Conservation (phyloP, 768 basidiomycete genomes). For the Chiua virens region DNA sequence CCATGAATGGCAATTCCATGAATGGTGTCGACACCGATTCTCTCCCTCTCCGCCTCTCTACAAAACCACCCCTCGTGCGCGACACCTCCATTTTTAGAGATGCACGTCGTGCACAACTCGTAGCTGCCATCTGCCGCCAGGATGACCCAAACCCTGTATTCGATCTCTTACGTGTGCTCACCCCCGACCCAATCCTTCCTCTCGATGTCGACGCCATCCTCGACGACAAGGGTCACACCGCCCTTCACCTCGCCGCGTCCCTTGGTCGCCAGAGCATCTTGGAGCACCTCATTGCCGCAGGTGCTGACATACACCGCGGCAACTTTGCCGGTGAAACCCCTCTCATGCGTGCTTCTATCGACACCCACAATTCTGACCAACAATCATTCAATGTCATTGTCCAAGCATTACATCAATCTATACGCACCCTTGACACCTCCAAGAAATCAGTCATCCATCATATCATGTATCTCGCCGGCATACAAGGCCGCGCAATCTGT, state of each 20-base stretch:
- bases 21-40: constrained; percentile 44
- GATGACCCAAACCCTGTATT: constrained; percentile 67
- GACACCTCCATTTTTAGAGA: constrained; percentile 54
- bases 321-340: constrained; percentile 95
- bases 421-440: constrained; percentile 86
- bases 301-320: constrained; percentile 88
- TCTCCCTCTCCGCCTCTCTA: constrained; percentile 61
- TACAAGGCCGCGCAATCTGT: constrained; percentile 80
- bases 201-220: constrained; percentile 79
- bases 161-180: constrained; percentile 64
- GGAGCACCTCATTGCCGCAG: constrained; percentile 66
- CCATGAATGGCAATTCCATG: constrained; percentile 44
- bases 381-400: constrained; percentile 74
- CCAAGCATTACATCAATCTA: constrained; percentile 61
- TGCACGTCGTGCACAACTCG: constrained; percentile 58
- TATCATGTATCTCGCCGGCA: constrained; percentile 84
- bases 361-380: constrained; percentile 80
- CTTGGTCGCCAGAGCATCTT: constrained; percentile 70
- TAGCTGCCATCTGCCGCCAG: constrained; percentile 64
- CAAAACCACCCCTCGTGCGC: constrained; percentile 57
- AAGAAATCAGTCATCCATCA: constrained; percentile 90
- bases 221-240: constrained; percentile 93
- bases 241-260: constrained; percentile 90
- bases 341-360: constrained; percentile 86
- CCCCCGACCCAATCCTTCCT: constrained; percentile 38